Evolutionary conservation across 495 filamentous ascomycete genomes (phyloP).

Genomic region (Xylaria curta): DNA sequence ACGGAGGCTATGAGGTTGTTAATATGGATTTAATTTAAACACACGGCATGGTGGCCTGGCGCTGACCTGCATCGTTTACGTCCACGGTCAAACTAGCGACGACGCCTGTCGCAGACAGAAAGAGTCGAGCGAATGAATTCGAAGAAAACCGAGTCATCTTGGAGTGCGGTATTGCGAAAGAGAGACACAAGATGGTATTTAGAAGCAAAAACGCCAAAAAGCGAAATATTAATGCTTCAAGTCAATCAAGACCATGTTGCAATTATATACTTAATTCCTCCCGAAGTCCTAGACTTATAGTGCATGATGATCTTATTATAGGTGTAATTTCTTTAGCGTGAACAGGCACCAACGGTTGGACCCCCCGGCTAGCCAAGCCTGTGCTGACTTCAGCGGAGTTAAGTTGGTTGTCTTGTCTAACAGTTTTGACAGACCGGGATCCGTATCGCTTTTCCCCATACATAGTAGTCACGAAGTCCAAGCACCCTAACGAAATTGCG

Average conservation of each 20-base stretch:
- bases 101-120: conserved; percentile 32
- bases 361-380: conserved; percentile 2
- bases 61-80: conserved; percentile 36
- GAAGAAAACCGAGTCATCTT: conserved; percentile 32
- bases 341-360: neutral
- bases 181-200: conserved; percentile 13
- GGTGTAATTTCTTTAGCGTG: neutral
- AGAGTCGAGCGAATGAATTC: conserved; percentile 25
- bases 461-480: neutral
- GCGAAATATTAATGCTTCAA: neutral
- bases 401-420: neutral
- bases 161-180: conserved; percentile 6
- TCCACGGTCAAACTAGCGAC: conserved; percentile 34
- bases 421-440: neutral
- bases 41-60: neutral
- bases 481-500: neutral
- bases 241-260: neutral
- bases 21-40: neutral
- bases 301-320: neutral
- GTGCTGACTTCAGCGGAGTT: neutral
- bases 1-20: conserved; percentile 54
- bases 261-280: neutral
- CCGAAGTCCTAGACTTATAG: neutral
- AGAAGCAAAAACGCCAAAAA: neutral
- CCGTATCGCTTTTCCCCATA: neutral